These are phyloP conservation scores for Dipodascopsis tothii DNA, from an alignment of 805 yeast species.

Conservation along the genomic window DNA sequence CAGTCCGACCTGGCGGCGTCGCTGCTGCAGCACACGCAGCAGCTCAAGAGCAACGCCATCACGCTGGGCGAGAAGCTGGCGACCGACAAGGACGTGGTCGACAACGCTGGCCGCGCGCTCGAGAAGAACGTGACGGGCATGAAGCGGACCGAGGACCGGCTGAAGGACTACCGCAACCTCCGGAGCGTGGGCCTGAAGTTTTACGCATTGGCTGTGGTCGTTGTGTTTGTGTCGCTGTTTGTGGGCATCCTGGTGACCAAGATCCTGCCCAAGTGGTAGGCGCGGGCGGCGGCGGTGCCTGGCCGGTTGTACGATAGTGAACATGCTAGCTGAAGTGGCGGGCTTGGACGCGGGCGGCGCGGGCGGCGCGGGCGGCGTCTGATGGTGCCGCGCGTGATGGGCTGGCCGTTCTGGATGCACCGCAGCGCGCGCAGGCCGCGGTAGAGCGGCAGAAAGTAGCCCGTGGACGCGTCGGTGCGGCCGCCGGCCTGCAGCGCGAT, in stretches of 20 bases:
- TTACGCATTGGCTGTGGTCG: constrained; percentile 32
- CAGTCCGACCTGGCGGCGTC: constrained; percentile 47
- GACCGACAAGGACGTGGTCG: constrained; percentile 32
- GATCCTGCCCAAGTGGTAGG: constrained; percentile 19
- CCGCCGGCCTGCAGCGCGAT: constrained; percentile 93
- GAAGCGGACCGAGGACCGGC: constrained; percentile 31
- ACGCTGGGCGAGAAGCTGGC: constrained; percentile 37
- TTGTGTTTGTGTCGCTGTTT: constrained; percentile 30
- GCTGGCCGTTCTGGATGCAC: constrained; percentile 53
- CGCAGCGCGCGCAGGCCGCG: constrained; percentile 73
- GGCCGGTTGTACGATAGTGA: too few relatives aligned
- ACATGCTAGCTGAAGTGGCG: too few relatives aligned
- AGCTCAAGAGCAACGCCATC: constrained; percentile 43
- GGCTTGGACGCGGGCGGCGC: too few relatives aligned
- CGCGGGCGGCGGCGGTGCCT: too few relatives aligned
- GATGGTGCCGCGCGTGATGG: constrained; percentile 84
- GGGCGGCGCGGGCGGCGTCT: too few relatives aligned
- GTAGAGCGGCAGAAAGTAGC: constrained; percentile 79
- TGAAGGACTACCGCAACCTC: constrained; percentile 30
- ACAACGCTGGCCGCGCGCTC: constrained; percentile 32
- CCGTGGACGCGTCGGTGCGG: constrained; percentile 82
- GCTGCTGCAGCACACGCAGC: constrained; percentile 41
- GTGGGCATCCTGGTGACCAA: constrained; percentile 33
- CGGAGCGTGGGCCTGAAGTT: constrained; percentile 37
- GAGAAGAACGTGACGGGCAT: constrained; percentile 31